Evolutionary conservation across 2,329 filamentous ascomycete genomes (phyloP).

Genomic region (Cytospora paraplurivora): DNA sequence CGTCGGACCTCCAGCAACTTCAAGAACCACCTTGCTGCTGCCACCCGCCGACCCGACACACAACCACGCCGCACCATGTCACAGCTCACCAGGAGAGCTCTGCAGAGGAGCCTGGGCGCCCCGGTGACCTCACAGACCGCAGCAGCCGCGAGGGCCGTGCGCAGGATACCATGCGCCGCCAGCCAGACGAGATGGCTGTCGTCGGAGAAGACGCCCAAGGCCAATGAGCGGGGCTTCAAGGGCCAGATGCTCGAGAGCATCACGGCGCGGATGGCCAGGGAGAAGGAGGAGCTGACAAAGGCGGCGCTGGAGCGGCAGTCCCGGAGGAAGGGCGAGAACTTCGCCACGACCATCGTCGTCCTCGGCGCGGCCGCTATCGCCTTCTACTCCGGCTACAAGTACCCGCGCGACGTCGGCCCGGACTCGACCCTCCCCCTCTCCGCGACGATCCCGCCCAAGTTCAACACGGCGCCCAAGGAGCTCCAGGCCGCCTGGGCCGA

Average conservation of each 20-base stretch:
- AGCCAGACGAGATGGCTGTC: conserved; percentile 24
- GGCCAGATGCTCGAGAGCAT: conserved; percentile 59
- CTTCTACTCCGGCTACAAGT: conserved; percentile 62
- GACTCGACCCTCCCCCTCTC: conserved; percentile 62
- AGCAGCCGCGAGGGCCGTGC: conserved; percentile 6
- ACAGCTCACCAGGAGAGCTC: conserved; percentile 24
- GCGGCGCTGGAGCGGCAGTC: conserved; percentile 45
- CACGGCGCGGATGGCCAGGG: conserved; percentile 49
- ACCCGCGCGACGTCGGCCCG: conserved; percentile 52
- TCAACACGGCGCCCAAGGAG: conserved; percentile 63
- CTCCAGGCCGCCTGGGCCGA: conserved; percentile 72
- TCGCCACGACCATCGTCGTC: conserved; percentile 56
- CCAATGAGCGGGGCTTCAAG: conserved; percentile 44
- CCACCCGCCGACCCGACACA: neutral
- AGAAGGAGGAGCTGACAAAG: conserved; percentile 50
- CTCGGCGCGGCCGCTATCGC: conserved; percentile 53
- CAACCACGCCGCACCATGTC: conserved; percentile 21
- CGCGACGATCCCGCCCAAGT: conserved; percentile 51
- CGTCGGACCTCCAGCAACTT: neutral
- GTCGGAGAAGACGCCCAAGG: conserved; percentile 11
- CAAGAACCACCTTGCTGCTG: neutral
- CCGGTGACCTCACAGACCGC: conserved; percentile 2
- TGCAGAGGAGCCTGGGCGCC: conserved; percentile 21
- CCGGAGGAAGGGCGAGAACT: conserved; percentile 43
- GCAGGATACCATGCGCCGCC: conserved; percentile 11